Evolutionary conservation across 2,329 filamentous ascomycete genomes (phyloP).

Genomic region (Claviceps paspali): DNA sequence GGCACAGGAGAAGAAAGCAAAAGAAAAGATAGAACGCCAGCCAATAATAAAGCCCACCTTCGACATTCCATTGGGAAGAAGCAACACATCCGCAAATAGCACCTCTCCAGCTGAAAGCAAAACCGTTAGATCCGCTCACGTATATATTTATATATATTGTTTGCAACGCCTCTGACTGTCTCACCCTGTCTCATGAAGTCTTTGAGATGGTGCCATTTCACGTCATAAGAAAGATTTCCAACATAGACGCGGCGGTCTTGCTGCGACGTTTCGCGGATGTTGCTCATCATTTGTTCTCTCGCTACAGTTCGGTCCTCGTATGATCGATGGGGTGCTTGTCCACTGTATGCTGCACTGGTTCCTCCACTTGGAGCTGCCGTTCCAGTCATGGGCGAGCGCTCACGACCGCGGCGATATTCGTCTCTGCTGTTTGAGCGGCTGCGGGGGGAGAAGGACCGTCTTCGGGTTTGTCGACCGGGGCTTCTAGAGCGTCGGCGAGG

Average conservation of each 20-base stretch:
- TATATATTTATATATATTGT: too few relatives aligned
- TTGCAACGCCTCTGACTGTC: constrained; percentile 17
- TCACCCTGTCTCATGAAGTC: constrained; percentile 99
- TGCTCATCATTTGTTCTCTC: constrained; percentile 94
- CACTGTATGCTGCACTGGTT: constrained; percentile 50
- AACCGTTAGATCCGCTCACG: constrained; percentile 22
- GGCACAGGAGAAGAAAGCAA: constrained; percentile 34
- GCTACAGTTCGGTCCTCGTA: constrained; percentile 71
- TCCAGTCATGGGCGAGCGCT: constrained; percentile 74
- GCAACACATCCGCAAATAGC: constrained; percentile 96
- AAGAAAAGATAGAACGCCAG: constrained; percentile 37
- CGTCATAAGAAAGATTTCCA: constrained; percentile 96
- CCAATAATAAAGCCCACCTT: constrained; percentile 96
- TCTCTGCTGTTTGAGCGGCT: constrained; percentile 62
- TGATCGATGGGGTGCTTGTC: constrained; percentile 47
- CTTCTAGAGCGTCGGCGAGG: constrained; percentile 75
- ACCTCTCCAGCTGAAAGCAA: constrained; percentile 75
- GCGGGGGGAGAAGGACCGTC: constrained; percentile 65
- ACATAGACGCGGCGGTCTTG: constrained; percentile 99
- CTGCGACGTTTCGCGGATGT: constrained; percentile 84
- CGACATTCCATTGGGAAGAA: constrained; percentile 99
- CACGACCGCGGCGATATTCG: constrained; percentile 60
- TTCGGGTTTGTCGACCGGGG: constrained; percentile 51
- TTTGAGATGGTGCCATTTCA: constrained; percentile 99
- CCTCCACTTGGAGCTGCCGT: constrained; percentile 55